phyloP scores from a whole-genome alignment of 2,329 filamentous ascomycete species.

The Rhynchosporium agropyri region DNA sequence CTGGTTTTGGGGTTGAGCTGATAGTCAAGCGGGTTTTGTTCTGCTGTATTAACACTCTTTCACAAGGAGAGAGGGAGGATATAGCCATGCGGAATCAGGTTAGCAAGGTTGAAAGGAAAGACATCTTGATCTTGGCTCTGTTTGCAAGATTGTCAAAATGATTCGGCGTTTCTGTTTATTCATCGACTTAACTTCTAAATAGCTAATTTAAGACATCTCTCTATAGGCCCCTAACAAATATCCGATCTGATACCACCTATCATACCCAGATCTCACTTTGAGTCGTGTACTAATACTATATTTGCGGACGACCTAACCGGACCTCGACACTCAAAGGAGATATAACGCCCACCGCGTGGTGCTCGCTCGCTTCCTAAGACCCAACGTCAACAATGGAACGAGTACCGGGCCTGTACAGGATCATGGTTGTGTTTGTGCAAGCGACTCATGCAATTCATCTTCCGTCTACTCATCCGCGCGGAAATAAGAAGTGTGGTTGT shows the following conservation, averaged over 20 bases:
- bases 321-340: conserved; percentile 1
- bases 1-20: not conserved
- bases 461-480: not conserved
- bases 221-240: not conserved
- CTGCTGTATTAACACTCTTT: not conserved
- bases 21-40: conserved; percentile 4
- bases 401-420: no score
- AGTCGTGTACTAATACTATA: not conserved
- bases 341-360: conserved; percentile 3
- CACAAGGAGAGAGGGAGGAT: not conserved
- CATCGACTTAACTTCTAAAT: no score
- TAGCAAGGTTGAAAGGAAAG: not conserved
- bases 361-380: not conserved
- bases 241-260: not conserved
- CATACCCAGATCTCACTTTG: not conserved
- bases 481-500: not conserved
- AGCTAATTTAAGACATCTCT: no score
- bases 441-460: not conserved
- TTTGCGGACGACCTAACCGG: conserved; percentile 2
- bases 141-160: no score
- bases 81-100: no score
- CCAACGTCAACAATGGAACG: conserved; percentile 6
- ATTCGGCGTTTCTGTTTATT: no score
- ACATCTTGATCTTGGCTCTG: not conserved
- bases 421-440: no score